These are phyloP conservation scores for Ogataea angusta DNA, from an alignment of 805 yeast species.

Conservation along the genomic window DNA sequence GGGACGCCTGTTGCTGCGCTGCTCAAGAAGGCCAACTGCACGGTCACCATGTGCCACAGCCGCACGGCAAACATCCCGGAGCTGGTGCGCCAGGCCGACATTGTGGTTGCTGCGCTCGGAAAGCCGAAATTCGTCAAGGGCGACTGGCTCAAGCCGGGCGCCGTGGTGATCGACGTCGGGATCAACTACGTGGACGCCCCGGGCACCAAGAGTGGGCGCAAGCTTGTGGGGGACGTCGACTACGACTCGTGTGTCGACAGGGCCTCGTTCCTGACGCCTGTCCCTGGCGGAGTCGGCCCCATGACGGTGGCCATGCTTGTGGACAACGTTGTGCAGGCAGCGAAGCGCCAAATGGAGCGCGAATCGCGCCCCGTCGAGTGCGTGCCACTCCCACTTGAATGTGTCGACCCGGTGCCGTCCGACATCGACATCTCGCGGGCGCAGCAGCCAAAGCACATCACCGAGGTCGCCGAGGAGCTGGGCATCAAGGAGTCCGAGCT, in stretches of 20 bases:
- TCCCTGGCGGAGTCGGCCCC: conserved; percentile 91
- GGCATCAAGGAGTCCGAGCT: conserved; percentile 66
- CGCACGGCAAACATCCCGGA: conserved; percentile 49
- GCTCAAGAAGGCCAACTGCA: conserved; percentile 67
- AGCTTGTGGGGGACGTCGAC: conserved; percentile 78
- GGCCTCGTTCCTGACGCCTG: conserved; percentile 75
- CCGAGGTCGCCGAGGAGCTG: conserved; percentile 64
- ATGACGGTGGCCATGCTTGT: conserved; percentile 85
- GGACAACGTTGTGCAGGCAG: conserved; percentile 68
- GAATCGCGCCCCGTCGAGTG: conserved; percentile 35
- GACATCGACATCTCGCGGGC: conserved; percentile 76
- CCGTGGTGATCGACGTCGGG: conserved; percentile 79
- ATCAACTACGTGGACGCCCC: conserved; percentile 71
- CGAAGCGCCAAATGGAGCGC: conserved; percentile 41
- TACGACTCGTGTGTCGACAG: conserved; percentile 51
- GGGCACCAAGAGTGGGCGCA: conserved; percentile 63
- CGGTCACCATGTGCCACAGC: conserved; percentile 75
- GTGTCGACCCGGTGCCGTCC: conserved; percentile 70
- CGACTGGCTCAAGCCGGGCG: conserved; percentile 67
- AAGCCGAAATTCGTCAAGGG: conserved; percentile 67
- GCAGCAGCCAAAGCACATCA: conserved; percentile 68
- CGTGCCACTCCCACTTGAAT: conserved; percentile 54
- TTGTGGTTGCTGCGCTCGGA: conserved; percentile 78
- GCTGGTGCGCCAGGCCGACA: conserved; percentile 60
- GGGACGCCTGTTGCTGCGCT: conserved; percentile 77